A percentile compares a stretch with the other conserved stretches of the same genome.
Conservation (phyloP, 495 filamentous ascomycete genomes). For the Halenospora varia region DNA sequence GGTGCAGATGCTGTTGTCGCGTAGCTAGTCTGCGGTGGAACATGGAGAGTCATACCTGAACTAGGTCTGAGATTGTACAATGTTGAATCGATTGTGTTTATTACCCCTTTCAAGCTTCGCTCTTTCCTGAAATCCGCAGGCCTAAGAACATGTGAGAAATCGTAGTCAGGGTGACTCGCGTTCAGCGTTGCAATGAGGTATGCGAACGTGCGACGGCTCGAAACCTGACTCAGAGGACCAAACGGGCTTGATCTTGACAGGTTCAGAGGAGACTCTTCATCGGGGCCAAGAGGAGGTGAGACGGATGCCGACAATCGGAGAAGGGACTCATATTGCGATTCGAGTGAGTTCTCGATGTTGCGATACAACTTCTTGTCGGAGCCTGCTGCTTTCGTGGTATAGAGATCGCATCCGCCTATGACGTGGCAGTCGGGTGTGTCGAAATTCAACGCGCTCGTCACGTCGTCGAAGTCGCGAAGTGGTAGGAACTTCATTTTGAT, state of each 20-base stretch:
- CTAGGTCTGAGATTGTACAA: constrained; percentile 75
- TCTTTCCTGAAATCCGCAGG: constrained; percentile 85
- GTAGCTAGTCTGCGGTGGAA: constrained; percentile 30
- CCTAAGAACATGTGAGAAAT: constrained; percentile 86
- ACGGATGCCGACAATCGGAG: constrained; percentile 76
- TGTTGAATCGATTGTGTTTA: constrained; percentile 77
- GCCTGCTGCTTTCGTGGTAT: constrained; percentile 93
- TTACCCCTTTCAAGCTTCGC: constrained; percentile 66
- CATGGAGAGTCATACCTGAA: constrained; percentile 25
- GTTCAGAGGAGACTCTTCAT: constrained; percentile 58
- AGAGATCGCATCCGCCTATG: constrained; percentile 88
- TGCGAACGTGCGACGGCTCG: constrained; percentile 86
- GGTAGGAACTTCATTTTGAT: constrained; percentile 72
- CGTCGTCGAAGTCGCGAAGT: constrained; percentile 79
- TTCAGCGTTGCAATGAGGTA: constrained; percentile 98
- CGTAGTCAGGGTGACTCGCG: constrained; percentile 94
- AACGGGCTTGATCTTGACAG: constrained; percentile 84
- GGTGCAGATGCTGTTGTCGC: constrained; percentile 39
- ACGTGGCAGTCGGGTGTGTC: constrained; percentile 87
- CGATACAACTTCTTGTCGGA: constrained; percentile 93
- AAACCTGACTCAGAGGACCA: constrained; percentile 78
- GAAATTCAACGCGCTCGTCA: constrained; percentile 89
- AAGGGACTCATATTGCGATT: constrained; percentile 83
- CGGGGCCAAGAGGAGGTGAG: constrained; percentile 65
- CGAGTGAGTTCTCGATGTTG: constrained; percentile 82